Evolutionary conservation across 2,329 filamentous ascomycete species (phyloP), one percentile per base, ranked within the genome.

Genomic region (Hypoxylon sp.): DNA sequence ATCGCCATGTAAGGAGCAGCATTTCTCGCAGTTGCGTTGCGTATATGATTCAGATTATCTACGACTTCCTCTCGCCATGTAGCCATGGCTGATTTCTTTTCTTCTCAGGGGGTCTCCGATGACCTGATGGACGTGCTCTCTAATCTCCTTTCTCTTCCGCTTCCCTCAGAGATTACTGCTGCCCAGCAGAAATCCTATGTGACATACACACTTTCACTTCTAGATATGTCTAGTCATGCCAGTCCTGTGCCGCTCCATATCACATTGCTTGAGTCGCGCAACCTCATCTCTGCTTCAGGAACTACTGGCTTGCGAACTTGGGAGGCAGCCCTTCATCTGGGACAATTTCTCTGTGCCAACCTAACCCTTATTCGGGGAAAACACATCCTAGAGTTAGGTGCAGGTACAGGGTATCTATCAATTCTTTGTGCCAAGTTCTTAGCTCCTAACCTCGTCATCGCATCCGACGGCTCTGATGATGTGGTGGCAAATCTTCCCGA

Each of bases 291-390:
- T 1, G 90, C 90, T 1, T 85, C 85, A 0, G 91, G 92, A 0
- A 94, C 91, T 0, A 95, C 92, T 0, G 92, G 92, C 1, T 84
- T 92, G 25, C 87, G 92, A 35, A 95, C 93, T 0, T 96, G 92
- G 93, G 93, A 95, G 78, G 92, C 92, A 0, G 89, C 91, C 1
- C 81, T 95, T 7, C 91, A 94, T 72, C 83, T 95, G 0, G 91
- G 91, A 1, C 86, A 90, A 49, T 94, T 90, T 73, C 85, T 95
- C 22, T 87, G 88, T 66, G 66, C 76, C n/a, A 79, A 85, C 55
- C 79, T 78, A 0, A 69, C 72, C 1, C 70, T 86, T 20, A 81
- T 93, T 30, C 74, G 74, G 6, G 84, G 82, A 1, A 90, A 88
- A 75, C 85, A 82, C 6, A 80, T 95, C 0, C 82, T 95, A 1